These are phyloP conservation scores for Melampsora larici-populina DNA, from an alignment of 1,284 basidiomycete species.

Conservation along the genomic window DNA sequence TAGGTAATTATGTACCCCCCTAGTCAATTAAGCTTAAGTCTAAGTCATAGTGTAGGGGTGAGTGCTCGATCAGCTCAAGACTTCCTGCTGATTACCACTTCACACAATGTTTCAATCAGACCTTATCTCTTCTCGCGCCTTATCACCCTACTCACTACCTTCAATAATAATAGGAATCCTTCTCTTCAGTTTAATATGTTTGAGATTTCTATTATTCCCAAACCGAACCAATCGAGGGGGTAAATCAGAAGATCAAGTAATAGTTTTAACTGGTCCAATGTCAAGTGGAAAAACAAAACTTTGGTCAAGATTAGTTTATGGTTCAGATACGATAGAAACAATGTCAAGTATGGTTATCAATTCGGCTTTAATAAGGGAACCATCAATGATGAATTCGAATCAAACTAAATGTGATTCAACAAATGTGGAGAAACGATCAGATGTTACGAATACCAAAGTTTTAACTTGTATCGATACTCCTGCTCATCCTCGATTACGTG, in stretches of 20 bases:
- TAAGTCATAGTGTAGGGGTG: no score
- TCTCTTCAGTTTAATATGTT: constrained; percentile 4
- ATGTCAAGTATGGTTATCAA: constrained; percentile 37
- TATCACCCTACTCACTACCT: background rate
- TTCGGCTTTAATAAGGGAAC: background rate
- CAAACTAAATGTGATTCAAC: constrained; percentile 3
- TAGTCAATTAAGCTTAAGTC: no score
- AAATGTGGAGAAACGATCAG: background rate
- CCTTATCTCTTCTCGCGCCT: no score
- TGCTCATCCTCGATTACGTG: constrained; percentile 37
- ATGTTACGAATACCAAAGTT: background rate
- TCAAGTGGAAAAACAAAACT: constrained; percentile 32
- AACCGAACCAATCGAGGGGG: background rate
- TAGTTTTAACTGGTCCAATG: constrained; percentile 35
- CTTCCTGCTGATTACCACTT: no score
- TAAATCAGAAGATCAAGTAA: background rate
- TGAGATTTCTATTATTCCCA: background rate
- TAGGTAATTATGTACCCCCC: no score
- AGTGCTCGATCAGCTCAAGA: no score
- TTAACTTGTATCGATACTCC: constrained; percentile 35
- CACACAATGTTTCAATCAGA: no score
- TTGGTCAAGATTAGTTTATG: constrained; percentile 38
- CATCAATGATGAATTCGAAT: constrained; percentile 8
- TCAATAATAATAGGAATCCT: background rate
- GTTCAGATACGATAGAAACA: constrained; percentile 29